Percentiles rank a stretch among this genome's conserved stretches.
These are phyloP conservation scores for Bretziella fagacearum DNA, from an alignment of 2,329 filamentous ascomycete species.

Conservation along the genomic window DNA sequence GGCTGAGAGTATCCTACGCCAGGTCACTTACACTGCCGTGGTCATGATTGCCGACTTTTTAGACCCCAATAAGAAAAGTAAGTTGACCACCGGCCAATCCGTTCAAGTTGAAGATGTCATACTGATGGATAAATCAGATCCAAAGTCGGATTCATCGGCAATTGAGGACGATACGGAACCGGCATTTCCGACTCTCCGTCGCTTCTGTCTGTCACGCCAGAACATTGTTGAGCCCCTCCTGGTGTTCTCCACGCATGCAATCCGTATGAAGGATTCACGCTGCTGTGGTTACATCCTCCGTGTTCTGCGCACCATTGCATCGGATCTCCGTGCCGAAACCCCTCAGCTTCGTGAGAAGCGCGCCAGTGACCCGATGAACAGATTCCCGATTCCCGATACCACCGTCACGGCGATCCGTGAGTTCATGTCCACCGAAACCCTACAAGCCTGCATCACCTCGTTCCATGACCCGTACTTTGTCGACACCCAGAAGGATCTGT, in stretches of 20 bases:
- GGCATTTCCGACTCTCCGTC: conserved; percentile 45
- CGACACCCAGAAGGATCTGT: conserved; percentile 84
- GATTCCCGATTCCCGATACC: conserved; percentile 29
- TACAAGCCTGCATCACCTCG: conserved; percentile 77
- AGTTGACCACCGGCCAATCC: conserved; percentile 20
- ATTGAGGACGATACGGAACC: conserved; percentile 8
- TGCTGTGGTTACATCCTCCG: conserved; percentile 74
- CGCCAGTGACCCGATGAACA: conserved; percentile 22
- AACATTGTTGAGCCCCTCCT: conserved; percentile 74
- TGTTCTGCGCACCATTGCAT: conserved; percentile 70
- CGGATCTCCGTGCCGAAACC: conserved; percentile 41
- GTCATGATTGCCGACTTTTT: conserved; percentile 82
- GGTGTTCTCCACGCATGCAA: conserved; percentile 77
- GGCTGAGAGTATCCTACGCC: conserved; percentile 81
- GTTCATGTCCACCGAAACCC: conserved; percentile 74
- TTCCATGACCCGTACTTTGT: conserved; percentile 95
- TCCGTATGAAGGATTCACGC: conserved; percentile 76
- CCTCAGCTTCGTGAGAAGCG: conserved; percentile 7
- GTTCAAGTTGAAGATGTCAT: background rate
- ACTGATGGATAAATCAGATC: conserved; percentile 5
- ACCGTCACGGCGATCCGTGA: conserved; percentile 59
- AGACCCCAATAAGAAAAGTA: conserved; percentile 53
- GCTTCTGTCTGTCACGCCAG: conserved; percentile 65
- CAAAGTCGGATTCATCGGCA: background rate
- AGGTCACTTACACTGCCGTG: conserved; percentile 82